Base-by-base conservation (phyloP, 2,329 filamentous ascomycete species). In the Aspergillus transmontanensis region DNA sequence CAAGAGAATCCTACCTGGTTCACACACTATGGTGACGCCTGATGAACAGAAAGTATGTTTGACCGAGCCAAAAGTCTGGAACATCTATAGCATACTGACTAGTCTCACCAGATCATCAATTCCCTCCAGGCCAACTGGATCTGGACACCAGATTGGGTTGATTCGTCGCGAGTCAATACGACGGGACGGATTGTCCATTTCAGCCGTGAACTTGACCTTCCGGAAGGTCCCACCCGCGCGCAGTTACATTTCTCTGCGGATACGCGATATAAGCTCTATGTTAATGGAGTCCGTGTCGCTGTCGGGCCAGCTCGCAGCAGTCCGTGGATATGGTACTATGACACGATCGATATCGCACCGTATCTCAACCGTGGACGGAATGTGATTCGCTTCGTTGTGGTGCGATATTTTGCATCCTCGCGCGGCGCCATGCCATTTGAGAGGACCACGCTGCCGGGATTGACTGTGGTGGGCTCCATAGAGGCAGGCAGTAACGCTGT, bases 211-310 rank as follows among this genome's bases (percentile, higher is more conserved):
- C 14, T 66, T 12, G 11, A 43, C 9, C 58, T 66, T 4, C 14
- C 58, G 0, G 46, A 56, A 0, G 7, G 23, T 2, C 58, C 64
- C 6, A 39, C 14, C 16, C n/a, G n/a, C 7, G 62, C 60, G 6
- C n/a, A 59, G 2, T 39, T 66, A 7, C 60, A 66, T 26, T 60
- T 60, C 26, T 65, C 39, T 30, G 79, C 80, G 6, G 80, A 82
- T 43, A 82, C 80, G 6, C 72, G 78, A 10, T 82, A 82, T 69
- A 81, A 82, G 58, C 69, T 82, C 3, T 72, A 70, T 32, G 71
- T 82, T 46, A 82, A 82, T 69, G 72, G 73, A 3, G 56, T n/a
- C 0, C 71, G 74, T 11, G 69, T 79, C 16, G 71, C 75, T 3
- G 72, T 78, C 3, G 80, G 80, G 1, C 80, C 79, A 3, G 69